Conservation (phyloP, 768 basidiomycete species). For the Amanita rimosa region DNA sequence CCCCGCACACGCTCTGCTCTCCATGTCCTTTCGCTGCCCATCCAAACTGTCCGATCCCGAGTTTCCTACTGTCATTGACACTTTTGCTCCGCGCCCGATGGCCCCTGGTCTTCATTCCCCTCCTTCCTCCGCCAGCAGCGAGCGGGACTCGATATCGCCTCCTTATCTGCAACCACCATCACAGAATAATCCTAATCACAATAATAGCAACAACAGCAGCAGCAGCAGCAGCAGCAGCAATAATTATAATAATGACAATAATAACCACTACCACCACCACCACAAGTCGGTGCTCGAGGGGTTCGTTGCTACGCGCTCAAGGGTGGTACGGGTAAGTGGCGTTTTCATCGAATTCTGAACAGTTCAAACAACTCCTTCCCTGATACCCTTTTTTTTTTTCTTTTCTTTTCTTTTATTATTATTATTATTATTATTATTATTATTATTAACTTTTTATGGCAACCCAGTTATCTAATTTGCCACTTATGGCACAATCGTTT, state of each 20-base stretch:
- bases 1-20: neutral
- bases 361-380: too few relatives aligned
- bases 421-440: too few relatives aligned
- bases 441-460: too few relatives aligned
- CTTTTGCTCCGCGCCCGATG: constrained; percentile 18
- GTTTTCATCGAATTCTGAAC: too few relatives aligned
- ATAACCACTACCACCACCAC: too few relatives aligned
- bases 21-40: constrained; percentile 1
- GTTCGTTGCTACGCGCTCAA: constrained; percentile 39
- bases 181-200: too few relatives aligned
- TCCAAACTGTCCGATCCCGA: neutral
- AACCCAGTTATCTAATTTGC: constrained; percentile 27
- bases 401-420: neutral
- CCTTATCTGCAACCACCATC: constrained; percentile 9
- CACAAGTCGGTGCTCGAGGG: constrained; percentile 19
- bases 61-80: constrained; percentile 13
- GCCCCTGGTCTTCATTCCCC: constrained; percentile 20
- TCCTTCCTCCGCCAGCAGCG: constrained; percentile 22
- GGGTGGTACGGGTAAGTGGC: constrained; percentile 40
- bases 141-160: constrained; percentile 13
- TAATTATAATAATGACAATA: too few relatives aligned
- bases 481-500: constrained; percentile 23
- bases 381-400: constrained; percentile 4
- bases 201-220: too few relatives aligned
- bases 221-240: too few relatives aligned